Conservation (phyloP, 2,329 filamentous ascomycete species). For the Aspergillus awamori region DNA sequence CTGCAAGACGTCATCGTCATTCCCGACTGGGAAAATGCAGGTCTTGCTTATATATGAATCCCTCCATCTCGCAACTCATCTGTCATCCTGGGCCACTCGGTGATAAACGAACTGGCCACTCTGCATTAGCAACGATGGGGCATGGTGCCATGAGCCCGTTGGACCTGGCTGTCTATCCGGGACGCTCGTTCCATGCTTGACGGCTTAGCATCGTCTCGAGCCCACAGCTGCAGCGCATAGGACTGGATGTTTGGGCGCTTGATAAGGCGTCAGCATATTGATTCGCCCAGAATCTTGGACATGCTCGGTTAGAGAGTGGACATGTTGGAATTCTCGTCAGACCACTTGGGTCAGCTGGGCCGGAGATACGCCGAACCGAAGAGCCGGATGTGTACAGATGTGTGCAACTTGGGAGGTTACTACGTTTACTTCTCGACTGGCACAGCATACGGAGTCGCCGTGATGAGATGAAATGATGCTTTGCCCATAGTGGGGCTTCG, state of each 20-base stretch:
- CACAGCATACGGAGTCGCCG: background rate
- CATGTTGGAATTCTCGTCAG: background rate
- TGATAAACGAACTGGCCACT: constrained; percentile 3
- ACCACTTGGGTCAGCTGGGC: background rate
- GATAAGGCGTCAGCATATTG: background rate
- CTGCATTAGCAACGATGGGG: background rate
- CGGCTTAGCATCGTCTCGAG: background rate
- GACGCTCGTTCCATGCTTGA: background rate
- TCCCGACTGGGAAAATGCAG: constrained; percentile 10
- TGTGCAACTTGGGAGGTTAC: background rate
- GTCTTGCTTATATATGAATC: background rate
- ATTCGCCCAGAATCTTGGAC: background rate
- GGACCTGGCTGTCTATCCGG: background rate
- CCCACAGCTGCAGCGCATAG: background rate
- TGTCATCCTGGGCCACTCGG: background rate
- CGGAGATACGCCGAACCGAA: background rate
- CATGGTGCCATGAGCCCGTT: background rate
- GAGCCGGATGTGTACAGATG: background rate
- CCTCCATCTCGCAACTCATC: background rate
- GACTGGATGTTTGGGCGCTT: background rate
- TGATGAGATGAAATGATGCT: background rate
- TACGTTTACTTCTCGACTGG: background rate
- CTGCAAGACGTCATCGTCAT: background rate
- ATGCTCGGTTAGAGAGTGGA: background rate
- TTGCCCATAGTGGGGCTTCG: background rate